Evolutionary conservation across 768 basidiomycete genomes (phyloP).

Genomic region (Pisolithus orientalis): DNA sequence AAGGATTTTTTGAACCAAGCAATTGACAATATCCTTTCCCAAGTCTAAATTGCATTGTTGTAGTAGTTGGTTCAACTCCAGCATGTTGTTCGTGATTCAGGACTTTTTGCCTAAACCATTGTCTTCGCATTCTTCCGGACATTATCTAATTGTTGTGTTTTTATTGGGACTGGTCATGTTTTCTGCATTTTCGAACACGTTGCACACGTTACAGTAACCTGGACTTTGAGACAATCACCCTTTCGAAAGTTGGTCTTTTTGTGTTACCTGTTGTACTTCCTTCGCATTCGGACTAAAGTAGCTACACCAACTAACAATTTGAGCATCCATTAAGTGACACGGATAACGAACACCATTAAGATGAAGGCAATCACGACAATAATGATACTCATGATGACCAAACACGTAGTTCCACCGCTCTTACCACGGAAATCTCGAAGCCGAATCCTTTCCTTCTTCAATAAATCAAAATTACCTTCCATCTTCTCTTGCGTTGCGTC

Average conservation of each 20-base stretch:
- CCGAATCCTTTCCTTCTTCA: conserved; percentile 58
- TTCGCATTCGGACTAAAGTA: too few species aligned
- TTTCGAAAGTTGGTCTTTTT: too few species aligned
- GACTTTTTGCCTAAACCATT: too few species aligned
- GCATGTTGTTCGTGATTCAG: too few species aligned
- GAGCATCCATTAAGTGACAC: conserved; percentile 39
- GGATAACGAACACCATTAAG: conserved; percentile 67
- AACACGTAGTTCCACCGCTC: conserved; percentile 67
- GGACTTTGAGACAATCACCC: too few species aligned
- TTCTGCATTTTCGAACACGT: too few species aligned
- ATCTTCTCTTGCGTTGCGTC: conserved; percentile 64
- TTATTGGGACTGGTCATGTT: too few species aligned
- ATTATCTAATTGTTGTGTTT: too few species aligned
- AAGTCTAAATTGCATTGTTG: conserved; percentile 30
- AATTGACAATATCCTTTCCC: conserved; percentile 60
- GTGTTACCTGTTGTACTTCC: too few species aligned
- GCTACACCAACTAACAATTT: too few species aligned
- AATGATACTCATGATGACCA: conserved; percentile 57
- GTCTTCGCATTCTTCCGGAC: too few species aligned
- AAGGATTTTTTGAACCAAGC: conserved; percentile 63
- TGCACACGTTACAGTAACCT: too few species aligned
- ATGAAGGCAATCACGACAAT: conserved; percentile 65
- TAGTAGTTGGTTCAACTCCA: conserved; percentile 1
- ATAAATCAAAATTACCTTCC: conserved; percentile 62
- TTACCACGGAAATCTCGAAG: conserved; percentile 58